Percentiles rank a stretch among this genome's conserved stretches.
phyloP scores from a whole-genome alignment of 345 rosid genomes.

The Carallia brachiata region DNA sequence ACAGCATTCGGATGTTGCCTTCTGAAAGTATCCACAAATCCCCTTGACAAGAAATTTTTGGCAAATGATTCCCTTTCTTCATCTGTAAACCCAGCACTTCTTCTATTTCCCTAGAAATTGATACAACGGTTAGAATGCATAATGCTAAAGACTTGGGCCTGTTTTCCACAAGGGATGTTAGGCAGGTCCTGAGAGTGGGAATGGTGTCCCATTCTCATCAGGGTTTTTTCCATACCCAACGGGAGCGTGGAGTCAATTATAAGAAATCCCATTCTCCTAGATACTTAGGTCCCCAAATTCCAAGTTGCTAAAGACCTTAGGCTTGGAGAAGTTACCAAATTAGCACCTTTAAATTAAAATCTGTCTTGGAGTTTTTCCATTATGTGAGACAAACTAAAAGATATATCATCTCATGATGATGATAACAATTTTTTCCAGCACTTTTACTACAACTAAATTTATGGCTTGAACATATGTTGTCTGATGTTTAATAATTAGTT shows the following conservation, averaged over 20 bases:
- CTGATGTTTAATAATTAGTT: too few species aligned
- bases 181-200: neutral
- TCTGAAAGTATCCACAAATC: slow-evolving; percentile 90
- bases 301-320: neutral
- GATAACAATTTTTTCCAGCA: neutral
- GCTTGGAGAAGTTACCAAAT: neutral
- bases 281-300: neutral
- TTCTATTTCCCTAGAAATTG: slow-evolving; percentile 68
- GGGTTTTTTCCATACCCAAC: too few species aligned
- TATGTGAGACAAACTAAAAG: neutral
- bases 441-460: neutral
- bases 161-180: neutral
- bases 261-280: too few species aligned
- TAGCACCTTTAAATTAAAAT: neutral
- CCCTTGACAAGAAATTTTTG: slow-evolving; percentile 67
- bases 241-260: too few species aligned
- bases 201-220: neutral
- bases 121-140: neutral
- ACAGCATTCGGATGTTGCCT: slow-evolving; percentile 78
- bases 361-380: too few species aligned
- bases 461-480: neutral
- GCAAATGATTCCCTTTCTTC: slow-evolving; percentile 86
- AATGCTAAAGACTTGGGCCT: neutral
- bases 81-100: slow-evolving; percentile 88
- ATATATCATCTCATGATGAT: neutral